Percentiles rank a stretch among this genome's conserved stretches.
Conservation (phyloP, 2,329 filamentous ascomycete species). For the Zarea fungicola region DNA sequence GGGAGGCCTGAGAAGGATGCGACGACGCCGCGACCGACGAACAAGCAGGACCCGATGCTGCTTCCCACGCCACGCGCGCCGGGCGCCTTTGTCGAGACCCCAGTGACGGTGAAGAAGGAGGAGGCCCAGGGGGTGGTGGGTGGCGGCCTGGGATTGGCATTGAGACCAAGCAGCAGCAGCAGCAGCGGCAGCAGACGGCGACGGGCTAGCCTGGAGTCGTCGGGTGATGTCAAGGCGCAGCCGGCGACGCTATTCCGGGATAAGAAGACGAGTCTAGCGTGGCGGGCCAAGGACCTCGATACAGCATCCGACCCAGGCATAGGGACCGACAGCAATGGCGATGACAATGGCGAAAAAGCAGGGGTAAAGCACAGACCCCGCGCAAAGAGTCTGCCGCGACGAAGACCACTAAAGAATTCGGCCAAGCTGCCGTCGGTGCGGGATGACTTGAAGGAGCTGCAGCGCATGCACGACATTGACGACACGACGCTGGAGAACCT, state of each 20-base stretch:
- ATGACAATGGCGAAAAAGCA: too few species aligned
- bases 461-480: slow-evolving; percentile 49
- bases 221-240: slow-evolving; percentile 15
- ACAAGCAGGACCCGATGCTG: slow-evolving; percentile 39
- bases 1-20: slow-evolving; percentile 32
- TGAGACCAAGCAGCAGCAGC: not conserved
- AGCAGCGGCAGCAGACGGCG: too few species aligned
- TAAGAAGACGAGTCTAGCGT: slow-evolving; percentile 20
- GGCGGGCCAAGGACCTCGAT: slow-evolving; percentile 24
- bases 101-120: slow-evolving; percentile 40
- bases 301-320: slow-evolving; percentile 22
- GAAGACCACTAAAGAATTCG: slow-evolving; percentile 46
- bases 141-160: not conserved
- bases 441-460: slow-evolving; percentile 51
- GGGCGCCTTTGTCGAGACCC: slow-evolving; percentile 54
- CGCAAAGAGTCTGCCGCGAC: slow-evolving; percentile 37
- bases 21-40: slow-evolving; percentile 44
- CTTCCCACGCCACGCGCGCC: slow-evolving; percentile 50
- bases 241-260: slow-evolving; percentile 21
- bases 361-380: slow-evolving; percentile 20
- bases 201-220: slow-evolving; percentile 3
- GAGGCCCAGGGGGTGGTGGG: slow-evolving; percentile 11
- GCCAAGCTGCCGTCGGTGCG: slow-evolving; percentile 49
- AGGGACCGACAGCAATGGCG: too few species aligned
- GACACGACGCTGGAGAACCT: slow-evolving; percentile 57